Evolutionary conservation across 305 asterid species (phyloP).

Genomic region (Solanum hybrid): DNA sequence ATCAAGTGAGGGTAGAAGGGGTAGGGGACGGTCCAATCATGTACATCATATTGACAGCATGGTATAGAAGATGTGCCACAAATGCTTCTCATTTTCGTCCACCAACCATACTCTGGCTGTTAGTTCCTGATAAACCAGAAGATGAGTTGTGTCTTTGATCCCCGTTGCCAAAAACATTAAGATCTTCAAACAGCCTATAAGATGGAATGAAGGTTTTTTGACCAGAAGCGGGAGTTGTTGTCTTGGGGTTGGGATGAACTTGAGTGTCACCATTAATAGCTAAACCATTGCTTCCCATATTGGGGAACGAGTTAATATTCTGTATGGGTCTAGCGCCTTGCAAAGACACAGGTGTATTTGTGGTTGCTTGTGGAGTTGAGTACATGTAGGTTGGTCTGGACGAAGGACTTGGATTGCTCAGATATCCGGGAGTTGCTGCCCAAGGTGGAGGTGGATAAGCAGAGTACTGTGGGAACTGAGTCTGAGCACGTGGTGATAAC

Average conservation of each 20-base stretch:
- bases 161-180: slow-evolving; percentile 57
- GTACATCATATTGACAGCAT: slow-evolving; percentile 13
- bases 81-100: slow-evolving; percentile 36
- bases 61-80: neutral
- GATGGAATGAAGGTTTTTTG: slow-evolving; percentile 83
- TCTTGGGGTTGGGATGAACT: slow-evolving; percentile 3
- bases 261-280: slow-evolving; percentile 31
- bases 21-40: neutral
- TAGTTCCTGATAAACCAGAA: slow-evolving; percentile 43
- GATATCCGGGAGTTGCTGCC: slow-evolving; percentile 93
- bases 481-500: slow-evolving; percentile 12
- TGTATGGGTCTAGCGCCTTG: slow-evolving; percentile 17
- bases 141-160: slow-evolving; percentile 41
- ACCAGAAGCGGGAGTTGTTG: slow-evolving; percentile 25
- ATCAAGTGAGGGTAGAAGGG: neutral
- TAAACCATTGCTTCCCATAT: slow-evolving; percentile 15
- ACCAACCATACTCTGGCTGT: slow-evolving; percentile 39
- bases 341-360: slow-evolving; percentile 9
- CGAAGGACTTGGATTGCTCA: slow-evolving; percentile 32
- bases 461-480: slow-evolving; percentile 20
- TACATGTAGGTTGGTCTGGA: slow-evolving; percentile 25
- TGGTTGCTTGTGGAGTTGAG: slow-evolving; percentile 22
- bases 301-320: slow-evolving; percentile 9
- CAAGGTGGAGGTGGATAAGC: slow-evolving; percentile 94
- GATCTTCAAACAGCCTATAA: slow-evolving; percentile 85